Conservation (phyloP, 768 basidiomycete species). For the Pleurotus ostreatus region DNA sequence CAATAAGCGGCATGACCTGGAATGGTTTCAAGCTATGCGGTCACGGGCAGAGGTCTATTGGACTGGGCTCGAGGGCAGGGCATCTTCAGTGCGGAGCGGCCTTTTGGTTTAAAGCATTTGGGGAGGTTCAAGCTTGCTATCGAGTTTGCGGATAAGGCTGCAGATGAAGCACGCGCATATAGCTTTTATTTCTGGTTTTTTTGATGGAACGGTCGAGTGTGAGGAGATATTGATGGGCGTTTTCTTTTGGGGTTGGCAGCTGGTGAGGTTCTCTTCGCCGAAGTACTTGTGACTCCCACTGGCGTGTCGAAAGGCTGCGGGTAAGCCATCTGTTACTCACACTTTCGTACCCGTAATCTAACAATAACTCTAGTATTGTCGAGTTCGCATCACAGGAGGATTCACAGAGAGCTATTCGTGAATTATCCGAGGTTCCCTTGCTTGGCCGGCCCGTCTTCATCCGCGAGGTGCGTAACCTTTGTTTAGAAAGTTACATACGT, state of each 20-base stretch:
- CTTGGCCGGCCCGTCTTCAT: constrained; percentile 95
- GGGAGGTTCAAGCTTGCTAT: constrained; percentile 26
- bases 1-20: constrained; percentile 26
- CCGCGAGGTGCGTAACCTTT: constrained; percentile 66
- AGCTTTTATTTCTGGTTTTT: constrained; percentile 35
- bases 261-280: constrained; percentile 99
- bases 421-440: constrained; percentile 86
- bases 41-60: constrained; percentile 17
- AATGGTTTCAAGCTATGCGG: constrained; percentile 5
- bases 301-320: constrained; percentile 99
- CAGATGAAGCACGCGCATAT: constrained; percentile 11
- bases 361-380: constrained; percentile 65
- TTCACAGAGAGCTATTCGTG: constrained; percentile 82
- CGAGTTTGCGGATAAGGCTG: constrained; percentile 16
- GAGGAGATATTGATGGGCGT: constrained; percentile 89
- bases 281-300: constrained; percentile 95
- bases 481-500: background rate
- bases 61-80: constrained; percentile 1
- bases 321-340: constrained; percentile 46
- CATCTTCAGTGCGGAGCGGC: background rate
- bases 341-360: constrained; percentile 10
- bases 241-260: constrained; percentile 74
- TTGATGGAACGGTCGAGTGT: constrained; percentile 57
- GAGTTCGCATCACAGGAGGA: constrained; percentile 92
- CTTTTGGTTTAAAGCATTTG: constrained; percentile 13